Evolutionary conservation across 2,329 filamentous ascomycete genomes (phyloP), one percentile per base, ranked within the genome.

Genomic region (Fusarium luffae): DNA sequence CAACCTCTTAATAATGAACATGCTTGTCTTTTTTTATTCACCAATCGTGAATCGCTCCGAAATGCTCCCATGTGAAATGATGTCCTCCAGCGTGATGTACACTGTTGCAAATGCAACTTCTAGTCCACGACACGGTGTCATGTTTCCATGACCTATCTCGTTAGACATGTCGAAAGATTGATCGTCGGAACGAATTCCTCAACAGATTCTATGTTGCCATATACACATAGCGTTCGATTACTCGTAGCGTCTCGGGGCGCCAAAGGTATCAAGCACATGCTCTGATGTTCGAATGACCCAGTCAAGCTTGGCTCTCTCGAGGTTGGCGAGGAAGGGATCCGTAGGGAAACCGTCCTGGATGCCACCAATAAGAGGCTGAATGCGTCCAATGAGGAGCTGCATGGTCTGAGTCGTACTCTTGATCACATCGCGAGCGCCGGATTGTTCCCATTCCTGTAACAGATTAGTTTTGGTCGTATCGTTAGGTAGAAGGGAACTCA

Each of bases 381-480:
- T 66, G 16, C 79, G 77, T 41, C 70, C 75, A 59, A 82, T 76
- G 8, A 82, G 76, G 30, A 81, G 75, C 46, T 80, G 75, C 74
- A 82, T 79, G 25, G 80, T 82, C 71, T 80, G 78, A 40, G 78
- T 77, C 3, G 78, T 79, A 71, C 79, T 81, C 72, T 77, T 75
- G 65, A 79, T 77, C 25, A 82, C 79, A 57, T 82, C 80, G 23
- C 75, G 75, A 48, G 75, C 74, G 41, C 75, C 77, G 25, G 78
- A 75, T 50, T 80, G 76, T 21, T 82, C 79, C 79, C 79, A 81
- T 58, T 81, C 79, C 80, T 82, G 48, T n/a, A 12, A 9, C 12
- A 8, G 3, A 25, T 78, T 70, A 76, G 72, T 34, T 30, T 18
- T 3, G 32, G 14, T 41, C 13, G 4, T 37, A 19, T 27, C 7